phyloP scores from a whole-genome alignment of 2,329 filamentous ascomycete species.

The Chrysoporthe austroafricana region DNA sequence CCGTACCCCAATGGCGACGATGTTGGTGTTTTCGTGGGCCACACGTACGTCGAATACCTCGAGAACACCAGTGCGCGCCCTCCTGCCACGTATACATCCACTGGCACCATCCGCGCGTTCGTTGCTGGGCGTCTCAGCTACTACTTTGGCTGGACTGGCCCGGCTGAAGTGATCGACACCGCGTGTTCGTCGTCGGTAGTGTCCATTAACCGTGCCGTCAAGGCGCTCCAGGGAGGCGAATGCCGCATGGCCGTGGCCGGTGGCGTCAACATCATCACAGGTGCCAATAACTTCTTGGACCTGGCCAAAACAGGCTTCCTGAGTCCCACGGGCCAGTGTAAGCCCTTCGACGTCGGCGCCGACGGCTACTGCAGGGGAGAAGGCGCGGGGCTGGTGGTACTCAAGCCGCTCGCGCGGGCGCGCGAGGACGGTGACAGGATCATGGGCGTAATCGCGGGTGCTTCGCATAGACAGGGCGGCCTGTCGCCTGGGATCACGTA shows the following conservation, averaged over 20 bases:
- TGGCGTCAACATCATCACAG: conserved; percentile 43
- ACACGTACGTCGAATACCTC: conserved; percentile 18
- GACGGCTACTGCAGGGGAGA: conserved; percentile 60
- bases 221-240: conserved; percentile 36
- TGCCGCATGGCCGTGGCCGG: conserved; percentile 42
- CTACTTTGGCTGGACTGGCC: conserved; percentile 48
- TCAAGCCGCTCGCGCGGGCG: conserved; percentile 56
- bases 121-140: conserved; percentile 39
- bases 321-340: conserved; percentile 50
- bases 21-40: too few species aligned
- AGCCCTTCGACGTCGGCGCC: conserved; percentile 51
- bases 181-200: conserved; percentile 45
- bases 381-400: conserved; percentile 50
- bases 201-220: conserved; percentile 36
- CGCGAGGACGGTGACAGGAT: conserved; percentile 54
- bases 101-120: conserved; percentile 38
- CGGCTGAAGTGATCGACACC: conserved; percentile 45
- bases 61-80: conserved; percentile 32
- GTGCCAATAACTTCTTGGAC: conserved; percentile 35
- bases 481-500: conserved; percentile 36
- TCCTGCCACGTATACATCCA: conserved; percentile 37
- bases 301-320: conserved; percentile 45
- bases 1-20: too few species aligned
- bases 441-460: conserved; percentile 44
- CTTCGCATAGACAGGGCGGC: conserved; percentile 41